A percentile compares a stretch with the other conserved stretches of the same genome.
phyloP scores from a whole-genome alignment of 106 monocot species.

The Vanilla planifolia region DNA sequence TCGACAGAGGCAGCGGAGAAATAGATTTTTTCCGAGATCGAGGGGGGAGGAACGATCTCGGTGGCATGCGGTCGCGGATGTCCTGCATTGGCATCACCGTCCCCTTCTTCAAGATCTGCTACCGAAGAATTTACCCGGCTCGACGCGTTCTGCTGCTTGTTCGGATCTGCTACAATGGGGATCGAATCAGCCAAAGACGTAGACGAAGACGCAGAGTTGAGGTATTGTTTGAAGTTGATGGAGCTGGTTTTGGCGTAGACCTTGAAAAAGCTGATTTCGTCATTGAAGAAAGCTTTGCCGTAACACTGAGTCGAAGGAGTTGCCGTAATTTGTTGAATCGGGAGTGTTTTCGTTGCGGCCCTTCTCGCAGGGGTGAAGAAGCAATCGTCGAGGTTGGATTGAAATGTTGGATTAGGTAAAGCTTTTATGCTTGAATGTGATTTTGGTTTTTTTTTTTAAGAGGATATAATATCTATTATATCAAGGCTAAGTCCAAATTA shows the following conservation, averaged over 20 bases:
- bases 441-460: no score
- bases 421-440: no score
- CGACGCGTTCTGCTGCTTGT: constrained; percentile 47
- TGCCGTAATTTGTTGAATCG: constrained; percentile 68
- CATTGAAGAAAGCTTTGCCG: constrained; percentile 33
- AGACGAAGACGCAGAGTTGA: constrained; percentile 16
- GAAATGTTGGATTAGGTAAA: no score
- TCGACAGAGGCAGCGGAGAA: constrained; percentile 36
- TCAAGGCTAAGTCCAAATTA: no score
- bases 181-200: neutral
- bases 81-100: constrained; percentile 75
- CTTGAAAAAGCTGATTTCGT: constrained; percentile 64
- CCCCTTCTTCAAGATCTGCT: constrained; percentile 41
- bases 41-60: constrained; percentile 59
- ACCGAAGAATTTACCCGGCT: constrained; percentile 88
- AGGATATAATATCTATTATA: no score
- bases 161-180: no score
- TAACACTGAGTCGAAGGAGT: constrained; percentile 62
- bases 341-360: constrained; percentile 22
- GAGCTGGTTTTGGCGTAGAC: constrained; percentile 42
- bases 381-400: constrained; percentile 83
- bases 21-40: constrained; percentile 39
- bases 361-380: constrained; percentile 74
- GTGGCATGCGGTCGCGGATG: constrained; percentile 61
- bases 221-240: constrained; percentile 31